phyloP scores from a whole-genome alignment of 1,284 basidiomycete species.

The Caloboletus firmus region DNA sequence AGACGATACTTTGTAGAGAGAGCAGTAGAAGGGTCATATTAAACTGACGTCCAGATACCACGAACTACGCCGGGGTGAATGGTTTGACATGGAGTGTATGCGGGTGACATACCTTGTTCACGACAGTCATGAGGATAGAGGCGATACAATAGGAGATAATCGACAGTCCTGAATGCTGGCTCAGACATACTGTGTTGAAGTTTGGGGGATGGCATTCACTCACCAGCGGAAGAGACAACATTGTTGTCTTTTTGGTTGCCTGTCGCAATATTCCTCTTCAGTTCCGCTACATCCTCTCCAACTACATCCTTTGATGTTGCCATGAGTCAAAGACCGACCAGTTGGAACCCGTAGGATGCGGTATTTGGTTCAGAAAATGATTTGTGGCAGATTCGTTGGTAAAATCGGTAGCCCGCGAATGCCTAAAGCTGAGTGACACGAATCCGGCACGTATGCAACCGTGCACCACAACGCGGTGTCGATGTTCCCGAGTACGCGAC shows the following conservation, averaged over 20 bases:
- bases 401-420: background rate
- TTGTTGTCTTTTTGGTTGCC: constrained; percentile 23
- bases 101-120: constrained; percentile 81
- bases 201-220: constrained; percentile 2
- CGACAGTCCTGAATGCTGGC: constrained; percentile 56
- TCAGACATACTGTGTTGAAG: background rate
- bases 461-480: no score
- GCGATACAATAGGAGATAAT: constrained; percentile 91
- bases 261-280: constrained; percentile 32
- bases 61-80: constrained; percentile 57
- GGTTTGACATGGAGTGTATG: background rate
- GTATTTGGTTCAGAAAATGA: background rate
- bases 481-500: background rate
- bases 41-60: constrained; percentile 92
- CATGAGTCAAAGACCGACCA: constrained; percentile 12
- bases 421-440: background rate
- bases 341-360: background rate
- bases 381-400: background rate
- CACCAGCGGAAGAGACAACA: constrained; percentile 28
- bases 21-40: constrained; percentile 97
- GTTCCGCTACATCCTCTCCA: constrained; percentile 31
- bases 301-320: constrained; percentile 12
- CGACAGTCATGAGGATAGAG: constrained; percentile 96
- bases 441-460: background rate
- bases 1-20: constrained; percentile 88